Conservation (phyloP, 2,329 filamentous ascomycete species). For the Penicillium sp. region DNA sequence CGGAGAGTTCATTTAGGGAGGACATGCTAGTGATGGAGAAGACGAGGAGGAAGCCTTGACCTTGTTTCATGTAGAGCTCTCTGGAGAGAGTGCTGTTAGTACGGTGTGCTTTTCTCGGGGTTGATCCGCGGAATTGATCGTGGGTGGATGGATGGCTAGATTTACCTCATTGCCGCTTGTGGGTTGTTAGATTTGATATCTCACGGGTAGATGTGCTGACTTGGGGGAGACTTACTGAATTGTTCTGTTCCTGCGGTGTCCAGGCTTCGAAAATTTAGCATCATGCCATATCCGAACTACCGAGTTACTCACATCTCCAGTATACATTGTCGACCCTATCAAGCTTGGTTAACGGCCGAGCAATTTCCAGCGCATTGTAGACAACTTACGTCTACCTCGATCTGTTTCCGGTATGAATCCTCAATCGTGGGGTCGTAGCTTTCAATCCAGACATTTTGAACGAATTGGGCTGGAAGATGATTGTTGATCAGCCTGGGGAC, state of each 20-base stretch:
- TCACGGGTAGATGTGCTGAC: neutral
- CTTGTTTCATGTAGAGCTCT: slow-evolving; percentile 89
- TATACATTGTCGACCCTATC: slow-evolving; percentile 78
- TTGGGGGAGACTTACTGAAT: slow-evolving; percentile 66
- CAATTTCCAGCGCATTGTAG: neutral
- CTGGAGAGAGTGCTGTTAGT: slow-evolving; percentile 38
- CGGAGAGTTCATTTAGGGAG: slow-evolving; percentile 76
- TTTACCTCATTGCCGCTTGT: slow-evolving; percentile 58
- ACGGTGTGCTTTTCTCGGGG: slow-evolving; percentile 17
- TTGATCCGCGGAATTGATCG: neutral
- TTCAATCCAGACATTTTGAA: slow-evolving; percentile 92
- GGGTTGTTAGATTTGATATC: slow-evolving; percentile 16
- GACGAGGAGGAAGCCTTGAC: slow-evolving; percentile 85
- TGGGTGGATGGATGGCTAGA: neutral
- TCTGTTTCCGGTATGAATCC: slow-evolving; percentile 83
- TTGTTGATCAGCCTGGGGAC: slow-evolving; percentile 12
- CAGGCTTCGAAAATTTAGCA: slow-evolving; percentile 51
- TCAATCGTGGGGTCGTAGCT: slow-evolving; percentile 86
- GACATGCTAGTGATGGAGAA: slow-evolving; percentile 86
- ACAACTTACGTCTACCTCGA: slow-evolving; percentile 78
- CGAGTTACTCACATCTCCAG: slow-evolving; percentile 71
- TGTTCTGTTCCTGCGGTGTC: slow-evolving; percentile 91
- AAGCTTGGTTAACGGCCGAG: slow-evolving; percentile 28
- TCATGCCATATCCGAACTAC: slow-evolving; percentile 9
- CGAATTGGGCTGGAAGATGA: slow-evolving; percentile 71